Evolutionary conservation across 2,329 filamentous ascomycete genomes (phyloP).

Genomic region (Fusarium odoratissimum): DNA sequence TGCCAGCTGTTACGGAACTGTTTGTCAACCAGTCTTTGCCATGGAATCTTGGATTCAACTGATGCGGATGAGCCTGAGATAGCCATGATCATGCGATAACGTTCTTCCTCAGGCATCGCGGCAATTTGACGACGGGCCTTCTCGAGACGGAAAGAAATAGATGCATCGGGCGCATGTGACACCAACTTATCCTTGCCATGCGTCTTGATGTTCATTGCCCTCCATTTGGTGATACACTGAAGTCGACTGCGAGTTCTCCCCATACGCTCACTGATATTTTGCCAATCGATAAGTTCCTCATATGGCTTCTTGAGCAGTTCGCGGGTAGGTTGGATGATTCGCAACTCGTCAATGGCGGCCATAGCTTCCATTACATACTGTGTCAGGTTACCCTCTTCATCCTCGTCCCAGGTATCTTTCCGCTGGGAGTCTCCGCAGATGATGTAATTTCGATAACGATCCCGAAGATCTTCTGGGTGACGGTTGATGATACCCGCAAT

Average conservation of each 20-base stretch:
- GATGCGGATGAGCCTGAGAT: slow-evolving; percentile 56
- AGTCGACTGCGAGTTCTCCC: slow-evolving; percentile 70
- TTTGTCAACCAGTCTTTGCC: slow-evolving; percentile 58
- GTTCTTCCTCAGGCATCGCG: slow-evolving; percentile 58
- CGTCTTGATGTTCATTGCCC: slow-evolving; percentile 54
- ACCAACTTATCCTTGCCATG: slow-evolving; percentile 49
- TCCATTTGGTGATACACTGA: slow-evolving; percentile 78
- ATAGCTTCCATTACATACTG: slow-evolving; percentile 65
- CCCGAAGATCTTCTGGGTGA: slow-evolving; percentile 72
- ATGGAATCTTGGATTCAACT: slow-evolving; percentile 61
- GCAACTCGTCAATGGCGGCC: slow-evolving; percentile 56
- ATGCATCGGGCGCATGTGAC: slow-evolving; percentile 48
- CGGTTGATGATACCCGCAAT: slow-evolving; percentile 74
- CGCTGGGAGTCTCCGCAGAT: slow-evolving; percentile 65
- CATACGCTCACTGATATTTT: slow-evolving; percentile 71
- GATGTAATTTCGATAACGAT: slow-evolving; percentile 77
- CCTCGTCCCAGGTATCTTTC: slow-evolving; percentile 67
- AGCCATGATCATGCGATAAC: slow-evolving; percentile 56
- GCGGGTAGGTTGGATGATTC: slow-evolving; percentile 48
- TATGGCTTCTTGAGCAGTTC: slow-evolving; percentile 55
- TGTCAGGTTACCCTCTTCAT: slow-evolving; percentile 68
- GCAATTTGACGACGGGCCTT: slow-evolving; percentile 56
- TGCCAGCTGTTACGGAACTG: slow-evolving; percentile 55
- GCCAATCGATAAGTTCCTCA: slow-evolving; percentile 72
- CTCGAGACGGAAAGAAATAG: slow-evolving; percentile 56